Base-by-base conservation (phyloP, 169 alveolate species). In the Plasmodium gaboni region DNA sequence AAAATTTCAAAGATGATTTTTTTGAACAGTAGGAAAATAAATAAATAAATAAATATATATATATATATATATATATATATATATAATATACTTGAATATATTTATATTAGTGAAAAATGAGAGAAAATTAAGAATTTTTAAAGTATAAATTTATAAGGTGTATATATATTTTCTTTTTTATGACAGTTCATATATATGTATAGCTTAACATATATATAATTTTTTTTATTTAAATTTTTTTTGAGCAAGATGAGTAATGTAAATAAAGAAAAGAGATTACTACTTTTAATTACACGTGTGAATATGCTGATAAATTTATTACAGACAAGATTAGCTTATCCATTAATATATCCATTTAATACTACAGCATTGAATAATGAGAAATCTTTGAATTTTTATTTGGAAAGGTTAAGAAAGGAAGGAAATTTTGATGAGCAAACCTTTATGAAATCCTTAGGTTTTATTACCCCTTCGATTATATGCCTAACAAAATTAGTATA, bases 301-400 rank as follows among this genome's bases (percentile, higher is more conserved):
- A 87, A 87, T 17, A 78, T 93, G 69, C 72, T 92, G 24, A 76
- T 92, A 42, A 80, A 92, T 42, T 67, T 93, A 60, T 83, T 91
- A 53, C 94, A 88, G 63, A 83, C 91, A 7, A 91, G 96, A 24
- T 85, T 93, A 28, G 93, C 96, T 17, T 80, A 88, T 71, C 95
- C 96, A 42, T 73, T 93, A 67, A 74, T 92, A n/a, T 93, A 93
- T 38, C 95, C 95, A 60, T 64, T 90, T 69, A 93, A 93, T 73
- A 65, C 93, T 42, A 67, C 80, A 44, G 91, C 91, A 9, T 72
- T 83, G 51, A 83, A 83, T 71, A 83, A 83, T 83, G 91, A 83
- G 12, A 68, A 68, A 60, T 83, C 85, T 8, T 38, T 83, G 42
- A 61, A 83, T 3, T 53, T 83, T n/a, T 83, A 83, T 61, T 83